phyloP scores from a whole-genome alignment of 306 rosid species.

The Benincasa hispida region DNA sequence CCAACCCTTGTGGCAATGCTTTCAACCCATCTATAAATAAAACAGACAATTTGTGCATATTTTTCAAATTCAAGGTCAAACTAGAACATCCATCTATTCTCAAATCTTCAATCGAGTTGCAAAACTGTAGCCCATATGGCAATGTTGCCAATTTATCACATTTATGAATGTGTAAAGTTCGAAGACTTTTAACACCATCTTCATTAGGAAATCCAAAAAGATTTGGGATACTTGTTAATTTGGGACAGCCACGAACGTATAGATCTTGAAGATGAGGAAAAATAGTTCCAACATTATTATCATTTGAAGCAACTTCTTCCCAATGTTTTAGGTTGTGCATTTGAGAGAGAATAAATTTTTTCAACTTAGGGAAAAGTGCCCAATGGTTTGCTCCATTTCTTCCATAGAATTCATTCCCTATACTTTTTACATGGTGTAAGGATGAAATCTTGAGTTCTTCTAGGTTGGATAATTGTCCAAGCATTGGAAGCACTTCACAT shows the following conservation, averaged over 20 bases:
- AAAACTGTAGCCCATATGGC: background rate
- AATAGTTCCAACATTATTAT: background rate
- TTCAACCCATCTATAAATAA: background rate
- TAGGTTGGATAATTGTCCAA: background rate
- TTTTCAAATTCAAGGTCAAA: background rate
- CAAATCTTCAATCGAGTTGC: background rate
- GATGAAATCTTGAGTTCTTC: background rate
- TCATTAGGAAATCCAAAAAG: background rate
- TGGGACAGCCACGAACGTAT: background rate
- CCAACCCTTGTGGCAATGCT: background rate
- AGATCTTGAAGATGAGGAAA: background rate
- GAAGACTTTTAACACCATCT: no score
- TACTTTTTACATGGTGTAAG: background rate
- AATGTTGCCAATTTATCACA: background rate
- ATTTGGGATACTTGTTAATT: background rate
- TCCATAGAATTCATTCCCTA: background rate
- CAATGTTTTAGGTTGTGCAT: background rate
- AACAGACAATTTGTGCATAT: background rate
- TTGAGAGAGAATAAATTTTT: background rate
- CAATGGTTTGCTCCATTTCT: background rate
- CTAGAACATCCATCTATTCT: background rate
- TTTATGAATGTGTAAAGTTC: background rate
- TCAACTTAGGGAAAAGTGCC: background rate
- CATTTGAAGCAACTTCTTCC: background rate
- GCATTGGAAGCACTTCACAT: background rate